Evolutionary conservation across 164 flowering plant genomes (phyloP).

Genomic region (Macadamia tetraphylla): DNA sequence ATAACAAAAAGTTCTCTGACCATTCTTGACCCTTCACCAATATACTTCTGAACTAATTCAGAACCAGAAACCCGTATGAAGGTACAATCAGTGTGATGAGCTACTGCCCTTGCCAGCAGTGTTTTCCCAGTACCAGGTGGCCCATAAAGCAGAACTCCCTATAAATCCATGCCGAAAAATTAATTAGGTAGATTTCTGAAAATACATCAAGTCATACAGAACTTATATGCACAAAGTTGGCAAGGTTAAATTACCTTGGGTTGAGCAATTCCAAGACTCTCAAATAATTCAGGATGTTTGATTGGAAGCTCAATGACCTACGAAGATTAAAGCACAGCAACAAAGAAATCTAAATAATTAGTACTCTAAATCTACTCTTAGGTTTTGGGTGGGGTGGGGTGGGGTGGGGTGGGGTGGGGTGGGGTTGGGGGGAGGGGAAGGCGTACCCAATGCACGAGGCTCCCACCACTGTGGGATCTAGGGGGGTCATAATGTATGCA

Average conservation of each 20-base stretch:
- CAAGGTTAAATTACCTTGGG: slow-evolving; percentile 59
- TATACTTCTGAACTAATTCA: slow-evolving; percentile 91
- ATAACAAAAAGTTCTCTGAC: slow-evolving; percentile 95
- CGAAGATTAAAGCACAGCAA: slow-evolving; percentile 7
- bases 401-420: too few species aligned
- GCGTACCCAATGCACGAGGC: too few species aligned
- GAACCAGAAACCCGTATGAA: slow-evolving; percentile 95
- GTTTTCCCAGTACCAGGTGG: slow-evolving; percentile 99
- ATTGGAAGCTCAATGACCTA: slow-evolving; percentile 98
- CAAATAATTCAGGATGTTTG: slow-evolving; percentile 94
- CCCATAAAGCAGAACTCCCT: slow-evolving; percentile 97
- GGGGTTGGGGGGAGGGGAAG: too few species aligned
- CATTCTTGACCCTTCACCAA: slow-evolving; percentile 98
- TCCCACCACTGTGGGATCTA: too few species aligned
- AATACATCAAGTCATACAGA: too few species aligned
- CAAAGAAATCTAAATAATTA: background rate
- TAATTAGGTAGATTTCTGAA: background rate
- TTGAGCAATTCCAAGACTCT: slow-evolving; percentile 95
- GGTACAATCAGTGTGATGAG: slow-evolving; percentile 96
- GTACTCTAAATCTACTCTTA: too few species aligned
- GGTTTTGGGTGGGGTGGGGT: too few species aligned
- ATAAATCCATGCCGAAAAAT: background rate
- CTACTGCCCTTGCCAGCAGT: slow-evolving; percentile 93
- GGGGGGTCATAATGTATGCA: too few species aligned
- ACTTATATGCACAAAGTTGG: background rate